These are phyloP conservation scores for Angophora floribunda DNA, from an alignment of 345 rosid species.

Conservation along the genomic window DNA sequence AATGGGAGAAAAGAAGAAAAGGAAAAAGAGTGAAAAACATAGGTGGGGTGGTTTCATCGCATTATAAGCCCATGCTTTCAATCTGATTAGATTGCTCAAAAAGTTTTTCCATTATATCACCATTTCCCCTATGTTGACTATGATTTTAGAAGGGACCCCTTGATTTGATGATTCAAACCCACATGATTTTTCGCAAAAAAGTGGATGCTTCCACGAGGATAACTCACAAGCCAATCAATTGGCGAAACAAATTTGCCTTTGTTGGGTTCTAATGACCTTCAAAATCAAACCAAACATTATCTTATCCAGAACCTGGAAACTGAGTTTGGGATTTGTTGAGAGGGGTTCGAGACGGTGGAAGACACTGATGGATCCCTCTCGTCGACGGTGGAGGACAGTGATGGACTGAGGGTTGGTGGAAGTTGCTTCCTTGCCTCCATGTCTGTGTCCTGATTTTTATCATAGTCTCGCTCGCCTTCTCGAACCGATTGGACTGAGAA, in stretches of 20 bases:
- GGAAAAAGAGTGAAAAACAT: background rate
- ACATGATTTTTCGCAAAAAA: background rate
- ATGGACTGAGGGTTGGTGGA: background rate
- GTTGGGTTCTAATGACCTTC: background rate
- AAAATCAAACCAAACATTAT: background rate
- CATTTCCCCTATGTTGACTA: background rate
- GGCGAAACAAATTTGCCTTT: background rate
- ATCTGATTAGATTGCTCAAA: slow-evolving; percentile 20
- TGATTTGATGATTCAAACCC: background rate
- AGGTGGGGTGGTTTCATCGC: background rate
- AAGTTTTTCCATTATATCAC: slow-evolving; percentile 9
- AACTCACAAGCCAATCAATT: background rate
- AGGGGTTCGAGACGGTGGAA: background rate
- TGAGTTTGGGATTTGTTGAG: background rate
- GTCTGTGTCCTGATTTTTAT: background rate
- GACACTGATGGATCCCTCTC: background rate
- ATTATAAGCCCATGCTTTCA: slow-evolving; percentile 1
- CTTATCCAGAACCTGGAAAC: background rate
- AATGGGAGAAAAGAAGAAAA: background rate
- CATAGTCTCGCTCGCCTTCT: background rate
- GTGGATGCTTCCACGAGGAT: slow-evolving; percentile 1
- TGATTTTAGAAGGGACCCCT: background rate
- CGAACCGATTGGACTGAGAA: background rate
- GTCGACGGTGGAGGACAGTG: background rate
- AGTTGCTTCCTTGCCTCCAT: background rate